Base-by-base conservation (phyloP, 2,329 filamentous ascomycete species). In the Sarocladiaceae sp. region DNA sequence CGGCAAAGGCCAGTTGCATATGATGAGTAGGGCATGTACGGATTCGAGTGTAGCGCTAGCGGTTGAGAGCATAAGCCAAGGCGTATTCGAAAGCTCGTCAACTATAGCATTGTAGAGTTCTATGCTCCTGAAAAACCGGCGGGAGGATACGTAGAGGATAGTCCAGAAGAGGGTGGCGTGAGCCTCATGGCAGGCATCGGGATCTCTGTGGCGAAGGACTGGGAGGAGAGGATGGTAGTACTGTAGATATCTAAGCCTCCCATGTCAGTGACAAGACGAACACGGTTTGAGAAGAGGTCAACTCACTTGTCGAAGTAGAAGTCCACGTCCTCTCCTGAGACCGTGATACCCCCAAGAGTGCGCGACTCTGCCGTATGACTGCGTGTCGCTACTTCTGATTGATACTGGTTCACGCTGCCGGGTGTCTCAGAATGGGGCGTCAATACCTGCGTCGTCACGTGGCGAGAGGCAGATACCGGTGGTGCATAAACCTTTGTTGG, bases 221-320 rank as follows among this genome's bases (percentile, higher is more conserved):
- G 75, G 75, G 37, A 78, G 64, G 50, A 73, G 74, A 3, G 67
- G 67, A 45, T 78, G 74, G 40, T 70, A 78, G 46, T 63, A 64
- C 47, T 73, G 66, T 48, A 78, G 68, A 51, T 72, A 78, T 46
- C 69, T 74, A 26, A n/a, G 3, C 13, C n/a, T 15, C 5, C 26
- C 26, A 27, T 10, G 21, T 10, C 16, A 33, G 31, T 33, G 6
- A 6, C 13, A 6, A 10, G 26, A 10, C 51, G 12, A 49, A 45
- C 19, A 13, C 7, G n/a, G 15, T 33, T 13, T 12, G 2, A 24
- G n/a, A 44, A 1, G 15, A 12, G n/a, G 34, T 27, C 12, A n/a
- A 48, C 60, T 45, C 50, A 73, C 68, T 70, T 73, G 47, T 72
- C 65, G 55, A 78, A 78, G 50, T 78, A 78, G 53, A 68, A 74